Evolutionary conservation across 306 rosid genomes (phyloP).

Genomic region (Dalbergia oliveri): DNA sequence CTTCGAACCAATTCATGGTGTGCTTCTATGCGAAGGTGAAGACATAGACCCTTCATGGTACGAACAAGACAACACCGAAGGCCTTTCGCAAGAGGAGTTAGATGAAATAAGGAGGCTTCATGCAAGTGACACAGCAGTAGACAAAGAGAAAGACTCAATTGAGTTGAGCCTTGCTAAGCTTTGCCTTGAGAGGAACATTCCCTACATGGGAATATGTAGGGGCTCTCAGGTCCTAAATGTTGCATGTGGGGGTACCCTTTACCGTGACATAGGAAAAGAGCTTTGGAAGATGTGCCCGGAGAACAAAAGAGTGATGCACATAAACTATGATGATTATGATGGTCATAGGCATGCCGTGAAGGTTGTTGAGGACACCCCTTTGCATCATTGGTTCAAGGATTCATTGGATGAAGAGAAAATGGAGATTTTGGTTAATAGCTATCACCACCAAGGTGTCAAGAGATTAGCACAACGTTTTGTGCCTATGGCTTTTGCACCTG

Average conservation of each 20-base stretch:
- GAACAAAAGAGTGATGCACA: conserved; percentile 54
- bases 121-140: conserved; percentile 71
- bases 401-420: conserved; percentile 55
- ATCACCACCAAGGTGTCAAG: conserved; percentile 91
- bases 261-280: conserved; percentile 71
- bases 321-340: conserved; percentile 80
- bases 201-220: conserved; percentile 86
- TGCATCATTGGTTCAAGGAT: conserved; percentile 70
- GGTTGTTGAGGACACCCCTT: conserved; percentile 69
- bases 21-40: conserved; percentile 88
- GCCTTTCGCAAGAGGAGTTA: conserved; percentile 63
- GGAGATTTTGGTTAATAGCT: conserved; percentile 81
- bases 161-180: conserved; percentile 79
- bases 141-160: conserved; percentile 78
- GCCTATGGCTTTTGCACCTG: conserved; percentile 80
- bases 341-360: conserved; percentile 75
- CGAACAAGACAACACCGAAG: conserved; percentile 28
- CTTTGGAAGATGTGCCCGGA: conserved; percentile 47
- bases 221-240: conserved; percentile 85
- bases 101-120: conserved; percentile 73
- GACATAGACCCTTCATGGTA: conserved; percentile 83
- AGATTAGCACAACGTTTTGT: conserved; percentile 74
- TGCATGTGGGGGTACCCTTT: conserved; percentile 84
- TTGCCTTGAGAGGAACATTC: conserved; percentile 82
- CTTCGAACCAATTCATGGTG: conserved; percentile 90